These are phyloP conservation scores for Liriodendron chinense DNA, from an alignment of 164 flowering plant genomes.

Conservation along the genomic window DNA sequence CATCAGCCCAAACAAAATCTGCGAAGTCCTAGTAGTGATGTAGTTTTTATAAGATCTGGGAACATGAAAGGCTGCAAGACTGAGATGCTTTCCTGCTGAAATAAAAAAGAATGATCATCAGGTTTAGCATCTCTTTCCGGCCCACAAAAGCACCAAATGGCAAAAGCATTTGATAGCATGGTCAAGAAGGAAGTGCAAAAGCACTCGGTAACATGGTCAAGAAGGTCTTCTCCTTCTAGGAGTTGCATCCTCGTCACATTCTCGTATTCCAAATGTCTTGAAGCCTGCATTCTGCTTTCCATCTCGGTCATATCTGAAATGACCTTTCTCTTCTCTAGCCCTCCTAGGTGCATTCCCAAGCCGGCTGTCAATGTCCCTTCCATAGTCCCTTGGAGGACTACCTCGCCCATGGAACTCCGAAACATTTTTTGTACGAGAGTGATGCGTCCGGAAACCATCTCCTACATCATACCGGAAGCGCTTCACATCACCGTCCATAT, in stretches of 20 bases:
- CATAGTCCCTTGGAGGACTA: conserved; percentile 27
- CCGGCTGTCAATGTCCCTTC: conserved; percentile 26
- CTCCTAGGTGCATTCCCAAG: conserved; percentile 29
- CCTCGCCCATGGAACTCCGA: conserved; percentile 32
- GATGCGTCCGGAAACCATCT: conserved; percentile 22
- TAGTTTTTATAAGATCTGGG: conserved; percentile 18
- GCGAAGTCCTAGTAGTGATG: conserved; percentile 16
- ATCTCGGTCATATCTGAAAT: conserved; percentile 22
- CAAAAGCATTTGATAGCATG: conserved; percentile 3
- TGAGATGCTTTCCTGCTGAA: conserved; percentile 20
- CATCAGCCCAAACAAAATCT: conserved; percentile 18
- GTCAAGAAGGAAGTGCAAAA: not conserved
- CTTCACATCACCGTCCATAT: conserved; percentile 28
- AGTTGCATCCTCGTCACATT: conserved; percentile 22
- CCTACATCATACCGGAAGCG: conserved; percentile 29
- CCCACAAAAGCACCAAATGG: conserved; percentile 16
- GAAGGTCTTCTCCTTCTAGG: conserved; percentile 31
- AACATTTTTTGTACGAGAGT: conserved; percentile 21
- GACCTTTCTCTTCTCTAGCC: conserved; percentile 29
- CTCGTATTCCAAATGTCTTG: conserved; percentile 22
- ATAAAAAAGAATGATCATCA: conserved; percentile 20
- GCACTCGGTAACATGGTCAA: conserved; percentile 8
- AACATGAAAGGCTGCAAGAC: conserved; percentile 13
- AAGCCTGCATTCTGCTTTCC: conserved; percentile 20
- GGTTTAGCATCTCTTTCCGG: conserved; percentile 16